A percentile compares a stretch with the other conserved stretches of the same genome.
These are phyloP conservation scores for Coemansia furcata DNA, from an alignment of 192 early-diverging fungal genomes.

Conservation along the genomic window DNA sequence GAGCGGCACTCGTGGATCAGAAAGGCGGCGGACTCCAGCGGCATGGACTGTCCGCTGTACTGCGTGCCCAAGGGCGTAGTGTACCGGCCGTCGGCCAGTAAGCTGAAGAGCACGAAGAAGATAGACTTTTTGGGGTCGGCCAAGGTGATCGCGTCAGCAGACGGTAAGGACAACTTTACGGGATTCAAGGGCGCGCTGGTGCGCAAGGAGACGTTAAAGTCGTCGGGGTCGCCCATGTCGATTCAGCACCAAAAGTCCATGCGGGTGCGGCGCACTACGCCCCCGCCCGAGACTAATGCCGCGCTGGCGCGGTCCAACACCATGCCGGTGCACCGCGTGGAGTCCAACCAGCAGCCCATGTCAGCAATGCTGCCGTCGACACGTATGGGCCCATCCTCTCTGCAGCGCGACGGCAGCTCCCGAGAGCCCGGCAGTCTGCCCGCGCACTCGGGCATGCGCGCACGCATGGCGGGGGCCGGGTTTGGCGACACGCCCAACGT, in stretches of 20 bases:
- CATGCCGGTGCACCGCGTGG: conserved; percentile 35
- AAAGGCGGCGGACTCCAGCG: conserved; percentile 56
- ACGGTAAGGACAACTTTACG: conserved; percentile 52
- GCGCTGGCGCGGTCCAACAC: conserved; percentile 49
- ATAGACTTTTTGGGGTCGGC: conserved; percentile 76
- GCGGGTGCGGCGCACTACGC: conserved; percentile 41
- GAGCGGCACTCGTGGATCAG: conserved; percentile 68
- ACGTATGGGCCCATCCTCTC: conserved; percentile 9
- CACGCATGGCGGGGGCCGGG: not conserved
- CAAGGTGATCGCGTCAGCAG: conserved; percentile 79
- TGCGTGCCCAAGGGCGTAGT: conserved; percentile 75
- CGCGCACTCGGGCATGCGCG: conserved; percentile 6
- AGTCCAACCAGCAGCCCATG: conserved; percentile 15
- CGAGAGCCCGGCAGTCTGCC: conserved; percentile 17
- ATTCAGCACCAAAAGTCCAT: conserved; percentile 49
- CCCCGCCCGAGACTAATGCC: conserved; percentile 34
- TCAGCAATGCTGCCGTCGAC: not conserved
- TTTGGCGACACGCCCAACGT: conserved; percentile 14
- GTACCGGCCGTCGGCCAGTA: conserved; percentile 80
- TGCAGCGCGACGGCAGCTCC: conserved; percentile 8
- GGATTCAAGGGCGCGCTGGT: conserved; percentile 55
- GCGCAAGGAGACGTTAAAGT: conserved; percentile 47
- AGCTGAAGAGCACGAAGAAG: conserved; percentile 80
- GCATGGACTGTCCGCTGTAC: conserved; percentile 69
- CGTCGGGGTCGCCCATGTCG: conserved; percentile 7